A percentile compares a stretch with the other conserved stretches of the same genome.
Conservation (phyloP, 148 eudicot genomes). For the Beta vulgaris region DNA sequence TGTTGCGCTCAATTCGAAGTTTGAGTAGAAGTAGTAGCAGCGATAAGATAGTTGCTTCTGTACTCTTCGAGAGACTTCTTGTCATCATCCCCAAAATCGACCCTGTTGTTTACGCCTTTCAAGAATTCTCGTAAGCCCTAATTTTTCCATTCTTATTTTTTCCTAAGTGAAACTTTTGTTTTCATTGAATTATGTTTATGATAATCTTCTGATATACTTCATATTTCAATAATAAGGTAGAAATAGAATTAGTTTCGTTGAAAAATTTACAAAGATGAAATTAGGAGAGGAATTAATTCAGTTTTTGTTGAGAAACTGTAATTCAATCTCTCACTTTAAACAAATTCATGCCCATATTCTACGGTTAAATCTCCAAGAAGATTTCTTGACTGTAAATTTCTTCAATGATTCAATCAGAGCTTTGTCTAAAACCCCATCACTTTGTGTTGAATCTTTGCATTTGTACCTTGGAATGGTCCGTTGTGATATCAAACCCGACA, state of each 20-base stretch:
- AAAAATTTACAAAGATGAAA: no score
- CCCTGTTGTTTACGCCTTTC: constrained; percentile 83
- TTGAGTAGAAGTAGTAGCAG: constrained; percentile 25
- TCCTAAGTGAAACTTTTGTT: not conserved
- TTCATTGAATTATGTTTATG: not conserved
- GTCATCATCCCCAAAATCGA: constrained; percentile 87
- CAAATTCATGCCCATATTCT: no score
- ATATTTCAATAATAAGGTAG: no score
- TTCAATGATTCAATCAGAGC: no score
- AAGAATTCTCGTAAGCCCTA: constrained; percentile 80
- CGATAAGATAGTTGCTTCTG: constrained; percentile 76
- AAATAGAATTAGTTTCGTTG: no score
- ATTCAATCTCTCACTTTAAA: no score
- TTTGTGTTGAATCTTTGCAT: constrained; percentile 26
- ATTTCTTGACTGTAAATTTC: no score
- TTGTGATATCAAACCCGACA: constrained; percentile 31
- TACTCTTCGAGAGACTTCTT: constrained; percentile 84
- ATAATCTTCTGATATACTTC: no score
- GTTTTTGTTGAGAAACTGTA: no score
- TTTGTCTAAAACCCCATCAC: no score
- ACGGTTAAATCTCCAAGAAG: no score
- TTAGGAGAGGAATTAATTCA: no score
- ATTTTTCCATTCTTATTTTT: not conserved
- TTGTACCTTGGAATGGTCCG: constrained; percentile 34
- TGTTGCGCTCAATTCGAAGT: constrained; percentile 18